Percentiles rank a stretch among this genome's conserved stretches.
Evolutionary conservation across 208 protist species (phyloP).

Genomic region (Acanthamoeba castellanii): DNA sequence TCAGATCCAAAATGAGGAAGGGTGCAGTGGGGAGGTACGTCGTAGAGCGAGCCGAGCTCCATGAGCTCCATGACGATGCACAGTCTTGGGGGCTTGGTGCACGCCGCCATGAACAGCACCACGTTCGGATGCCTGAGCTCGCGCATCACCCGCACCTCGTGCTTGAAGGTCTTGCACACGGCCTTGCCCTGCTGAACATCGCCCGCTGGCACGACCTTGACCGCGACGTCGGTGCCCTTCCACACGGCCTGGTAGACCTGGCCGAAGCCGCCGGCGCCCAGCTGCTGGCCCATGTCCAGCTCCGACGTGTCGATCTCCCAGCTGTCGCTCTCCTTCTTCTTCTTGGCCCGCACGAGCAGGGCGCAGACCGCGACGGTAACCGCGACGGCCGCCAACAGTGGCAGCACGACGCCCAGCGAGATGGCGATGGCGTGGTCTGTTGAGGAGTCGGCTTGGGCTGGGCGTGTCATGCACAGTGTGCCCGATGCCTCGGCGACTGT

Average conservation of each 20-base stretch:
- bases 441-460: not conserved
- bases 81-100: not conserved
- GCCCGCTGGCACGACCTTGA: not conserved
- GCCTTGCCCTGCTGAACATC: not conserved
- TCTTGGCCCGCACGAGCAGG: not conserved
- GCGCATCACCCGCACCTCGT: constrained; percentile 78
- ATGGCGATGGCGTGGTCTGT: not conserved
- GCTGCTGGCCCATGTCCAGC: constrained; percentile 7
- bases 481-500: not conserved
- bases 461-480: not conserved
- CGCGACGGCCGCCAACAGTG: not conserved
- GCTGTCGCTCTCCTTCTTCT: not conserved
- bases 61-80: constrained; percentile 63
- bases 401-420: not conserved
- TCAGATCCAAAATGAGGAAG: not conserved
- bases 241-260: not conserved
- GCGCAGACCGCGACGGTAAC: not conserved
- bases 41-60: constrained; percentile 27
- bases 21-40: not conserved
- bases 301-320: not conserved
- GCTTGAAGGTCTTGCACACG: not conserved
- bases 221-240: constrained; percentile 38
- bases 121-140: constrained; percentile 83
- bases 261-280: constrained; percentile 27
- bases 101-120: constrained; percentile 84